Base-by-base conservation (phyloP, 305 asterid genomes). In the Fraxinus latifolia region DNA sequence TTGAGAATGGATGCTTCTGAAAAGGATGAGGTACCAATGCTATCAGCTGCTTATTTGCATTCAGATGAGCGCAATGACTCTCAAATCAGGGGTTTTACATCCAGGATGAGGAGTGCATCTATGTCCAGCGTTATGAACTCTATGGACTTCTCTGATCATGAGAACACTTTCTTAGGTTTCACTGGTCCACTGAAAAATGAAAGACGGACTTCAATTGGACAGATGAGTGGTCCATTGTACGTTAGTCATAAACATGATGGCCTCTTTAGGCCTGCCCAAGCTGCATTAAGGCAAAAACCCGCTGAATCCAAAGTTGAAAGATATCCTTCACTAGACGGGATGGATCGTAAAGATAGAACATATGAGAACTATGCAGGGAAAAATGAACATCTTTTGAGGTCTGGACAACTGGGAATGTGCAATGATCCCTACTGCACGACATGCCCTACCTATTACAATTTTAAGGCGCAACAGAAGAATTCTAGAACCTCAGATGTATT, bases 171-270 rank as follows among this genome's bases (percentile, higher is more conserved):
- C 15, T 86, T 86, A 79, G 92, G 93, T 3, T 87, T 90, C 85
- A 94, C 98, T n/a, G 98, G 96, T 82, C 97, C 99, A 7, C 81
- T 94, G 85, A 90, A 86, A 83, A 90, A 67, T 79, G 88, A 87
- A 70, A 85, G 86, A 79, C 89, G 82, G 78, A 83, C 85, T 74
- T 47, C 93, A 17, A 47, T 76, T 77, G 74, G 84, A 83, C 97
- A 92, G 82, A 91, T 89, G 95, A 93, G 88, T 73, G 97, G 95
- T 78, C 95, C 97, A 65, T 84, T 88, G 68, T 87, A 86, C 25
- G 73, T 81, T 70, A 86, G 75, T 74, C 89, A 82, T 60, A 88
- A 84, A 53, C 84, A 83, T 31, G 94, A 85, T 84, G 88, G 89
- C 82, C 47, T 85, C 80, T 85, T 91, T 81, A 86, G 85, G 87